Evolutionary conservation across 1,284 basidiomycete species (phyloP).

Genomic region (Cystobasidium slooffiae): DNA sequence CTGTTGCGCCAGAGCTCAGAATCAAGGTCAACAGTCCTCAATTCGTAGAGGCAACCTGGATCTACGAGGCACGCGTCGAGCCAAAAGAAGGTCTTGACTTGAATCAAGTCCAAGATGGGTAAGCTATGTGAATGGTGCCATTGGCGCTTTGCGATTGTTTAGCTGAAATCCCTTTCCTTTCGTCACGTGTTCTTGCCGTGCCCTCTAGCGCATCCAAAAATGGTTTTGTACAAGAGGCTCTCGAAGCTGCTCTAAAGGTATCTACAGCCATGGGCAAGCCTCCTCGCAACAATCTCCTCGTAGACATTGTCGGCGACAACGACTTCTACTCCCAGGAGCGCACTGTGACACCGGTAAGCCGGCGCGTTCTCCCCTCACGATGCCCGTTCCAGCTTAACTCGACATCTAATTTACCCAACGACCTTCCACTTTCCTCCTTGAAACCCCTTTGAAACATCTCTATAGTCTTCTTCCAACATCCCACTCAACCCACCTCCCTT

Average conservation of each 20-base stretch:
- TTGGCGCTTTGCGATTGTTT: background rate
- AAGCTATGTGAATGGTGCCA: background rate
- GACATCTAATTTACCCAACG: background rate
- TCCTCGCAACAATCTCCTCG: constrained; percentile 63
- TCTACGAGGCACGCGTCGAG: constrained; percentile 63
- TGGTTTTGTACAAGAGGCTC: constrained; percentile 87
- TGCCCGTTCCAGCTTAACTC: background rate
- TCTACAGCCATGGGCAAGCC: constrained; percentile 59
- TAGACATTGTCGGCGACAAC: constrained; percentile 88
- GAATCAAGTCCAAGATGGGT: constrained; percentile 44
- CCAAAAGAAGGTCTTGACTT: constrained; percentile 21
- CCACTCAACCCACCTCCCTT: constrained; percentile 65
- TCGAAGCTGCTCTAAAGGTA: constrained; percentile 75
- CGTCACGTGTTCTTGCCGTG: constrained; percentile 10
- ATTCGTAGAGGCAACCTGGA: constrained; percentile 80
- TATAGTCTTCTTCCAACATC: background rate
- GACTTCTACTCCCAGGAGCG: constrained; percentile 93
- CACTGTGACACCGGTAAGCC: constrained; percentile 19
- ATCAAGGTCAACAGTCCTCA: constrained; percentile 87
- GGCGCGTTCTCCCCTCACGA: background rate
- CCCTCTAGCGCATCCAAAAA: constrained; percentile 61
- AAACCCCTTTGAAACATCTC: background rate
- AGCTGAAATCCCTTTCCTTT: background rate
- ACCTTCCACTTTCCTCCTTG: too few relatives aligned
- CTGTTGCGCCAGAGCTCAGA: constrained; percentile 43